Percentiles rank a stretch among this genome's conserved stretches.
phyloP scores from a whole-genome alignment of 345 rosid species.

The Erucastrum elatum region DNA sequence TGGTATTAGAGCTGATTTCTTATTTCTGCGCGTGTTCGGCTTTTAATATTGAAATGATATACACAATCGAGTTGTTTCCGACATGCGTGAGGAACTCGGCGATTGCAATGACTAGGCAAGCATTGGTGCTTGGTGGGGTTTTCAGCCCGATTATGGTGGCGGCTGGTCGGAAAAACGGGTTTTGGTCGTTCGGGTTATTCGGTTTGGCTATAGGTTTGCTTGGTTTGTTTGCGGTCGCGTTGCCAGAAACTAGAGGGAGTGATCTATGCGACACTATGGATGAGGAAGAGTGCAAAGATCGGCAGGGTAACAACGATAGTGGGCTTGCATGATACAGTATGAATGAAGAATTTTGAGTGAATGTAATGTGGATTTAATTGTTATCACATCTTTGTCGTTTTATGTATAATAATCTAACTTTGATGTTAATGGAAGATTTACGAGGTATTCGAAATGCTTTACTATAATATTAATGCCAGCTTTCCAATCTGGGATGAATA shows the following conservation, averaged over 20 bases:
- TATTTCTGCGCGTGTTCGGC: conserved; percentile 59
- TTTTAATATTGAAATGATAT: conserved; percentile 44
- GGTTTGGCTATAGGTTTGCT: conserved; percentile 58
- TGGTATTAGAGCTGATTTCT: conserved; percentile 59
- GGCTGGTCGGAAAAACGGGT: conserved; percentile 46
- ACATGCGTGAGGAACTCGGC: conserved; percentile 70
- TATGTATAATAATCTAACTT: conserved; percentile 1
- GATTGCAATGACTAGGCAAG: conserved; percentile 59
- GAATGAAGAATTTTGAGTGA: not conserved
- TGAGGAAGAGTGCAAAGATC: conserved; percentile 53
- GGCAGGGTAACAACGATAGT: not conserved
- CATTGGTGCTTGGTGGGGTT: conserved; percentile 55
- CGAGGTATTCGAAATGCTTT: not conserved
- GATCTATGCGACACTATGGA: conserved; percentile 60
- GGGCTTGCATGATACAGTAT: conserved; percentile 15
- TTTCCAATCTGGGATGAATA: not conserved
- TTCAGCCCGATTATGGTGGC: conserved; percentile 61
- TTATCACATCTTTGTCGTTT: not conserved
- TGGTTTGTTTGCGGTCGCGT: conserved; percentile 49
- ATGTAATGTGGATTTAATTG: not conserved
- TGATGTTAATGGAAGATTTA: not conserved
- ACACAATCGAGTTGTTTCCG: conserved; percentile 65
- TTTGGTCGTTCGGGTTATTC: conserved; percentile 55
- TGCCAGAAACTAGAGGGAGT: conserved; percentile 67
- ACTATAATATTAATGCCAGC: not conserved